A percentile compares a stretch with the other conserved stretches of the same genome.
These are phyloP conservation scores for Straminergon stramineum DNA, from an alignment of 225 moss, liverwort and hornwort genomes.

Conservation along the genomic window DNA sequence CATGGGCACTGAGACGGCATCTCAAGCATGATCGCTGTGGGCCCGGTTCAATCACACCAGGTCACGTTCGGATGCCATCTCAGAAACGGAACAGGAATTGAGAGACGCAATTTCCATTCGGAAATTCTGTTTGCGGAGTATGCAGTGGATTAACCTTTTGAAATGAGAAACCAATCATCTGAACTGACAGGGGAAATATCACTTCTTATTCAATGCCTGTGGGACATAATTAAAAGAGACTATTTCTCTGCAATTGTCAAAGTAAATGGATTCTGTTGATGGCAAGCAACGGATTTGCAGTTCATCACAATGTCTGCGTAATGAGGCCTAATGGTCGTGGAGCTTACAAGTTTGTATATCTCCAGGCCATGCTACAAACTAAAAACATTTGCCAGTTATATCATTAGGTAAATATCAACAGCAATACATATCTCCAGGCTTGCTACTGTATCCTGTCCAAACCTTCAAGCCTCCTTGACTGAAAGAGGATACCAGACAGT, in stretches of 20 bases:
- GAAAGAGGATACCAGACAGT: neutral
- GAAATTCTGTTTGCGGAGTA: neutral
- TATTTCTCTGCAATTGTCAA: neutral
- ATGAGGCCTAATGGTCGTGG: neutral
- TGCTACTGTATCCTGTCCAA: neutral
- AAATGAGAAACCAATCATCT: neutral
- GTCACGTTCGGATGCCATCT: too few species aligned
- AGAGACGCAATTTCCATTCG: neutral
- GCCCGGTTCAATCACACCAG: neutral
- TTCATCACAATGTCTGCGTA: neutral
- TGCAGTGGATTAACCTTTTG: neutral
- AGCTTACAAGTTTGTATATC: too few species aligned
- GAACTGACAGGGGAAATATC: neutral
- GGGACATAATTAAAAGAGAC: too few species aligned
- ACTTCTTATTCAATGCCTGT: neutral
- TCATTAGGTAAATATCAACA: neutral
- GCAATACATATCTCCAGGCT: neutral
- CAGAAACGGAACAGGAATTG: neutral
- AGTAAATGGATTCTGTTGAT: neutral
- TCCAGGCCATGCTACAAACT: too few species aligned
- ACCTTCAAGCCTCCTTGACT: neutral
- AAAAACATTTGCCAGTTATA: neutral
- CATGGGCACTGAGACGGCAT: neutral
- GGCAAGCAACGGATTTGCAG: neutral
- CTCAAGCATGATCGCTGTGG: neutral